phyloP scores from a whole-genome alignment of 768 basidiomycete genomes.

The Kwoniella mangroviensis region DNA sequence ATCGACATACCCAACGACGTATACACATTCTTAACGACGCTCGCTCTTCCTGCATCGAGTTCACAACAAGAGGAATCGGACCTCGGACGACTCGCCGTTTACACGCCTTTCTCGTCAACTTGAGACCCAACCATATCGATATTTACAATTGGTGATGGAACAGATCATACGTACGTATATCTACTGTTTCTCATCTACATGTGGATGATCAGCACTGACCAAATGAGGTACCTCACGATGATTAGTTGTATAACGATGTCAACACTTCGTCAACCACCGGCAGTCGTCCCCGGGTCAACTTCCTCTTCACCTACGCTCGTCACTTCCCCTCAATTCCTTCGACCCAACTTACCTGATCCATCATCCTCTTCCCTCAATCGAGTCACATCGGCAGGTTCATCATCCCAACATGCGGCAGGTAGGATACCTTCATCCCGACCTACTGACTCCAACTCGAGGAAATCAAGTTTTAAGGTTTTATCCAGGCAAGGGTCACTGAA shows the following conservation, averaged over 20 bases:
- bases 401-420: slow-evolving; percentile 6
- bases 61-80: background rate
- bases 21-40: background rate
- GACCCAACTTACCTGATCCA: slow-evolving; percentile 16
- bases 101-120: slow-evolving; percentile 5
- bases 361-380: slow-evolving; percentile 9
- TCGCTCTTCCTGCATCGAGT: background rate
- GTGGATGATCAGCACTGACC: no score
- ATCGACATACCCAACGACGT: background rate
- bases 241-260: slow-evolving; percentile 17
- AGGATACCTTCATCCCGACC: slow-evolving; percentile 25
- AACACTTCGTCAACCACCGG: slow-evolving; percentile 14
- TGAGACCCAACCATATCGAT: background rate
- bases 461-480: slow-evolving; percentile 11
- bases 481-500: slow-evolving; percentile 22
- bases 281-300: background rate
- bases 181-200: background rate
- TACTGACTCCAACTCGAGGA: background rate
- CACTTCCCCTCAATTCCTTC: slow-evolving; percentile 14
- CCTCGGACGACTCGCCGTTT: background rate
- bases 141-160: background rate
- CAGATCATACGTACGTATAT: background rate
- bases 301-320: slow-evolving; percentile 11
- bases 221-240: background rate
- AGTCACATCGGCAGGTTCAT: slow-evolving; percentile 1